Conservation (phyloP, 352 stramenopile species). For the Aphanomyces euteiches region DNA sequence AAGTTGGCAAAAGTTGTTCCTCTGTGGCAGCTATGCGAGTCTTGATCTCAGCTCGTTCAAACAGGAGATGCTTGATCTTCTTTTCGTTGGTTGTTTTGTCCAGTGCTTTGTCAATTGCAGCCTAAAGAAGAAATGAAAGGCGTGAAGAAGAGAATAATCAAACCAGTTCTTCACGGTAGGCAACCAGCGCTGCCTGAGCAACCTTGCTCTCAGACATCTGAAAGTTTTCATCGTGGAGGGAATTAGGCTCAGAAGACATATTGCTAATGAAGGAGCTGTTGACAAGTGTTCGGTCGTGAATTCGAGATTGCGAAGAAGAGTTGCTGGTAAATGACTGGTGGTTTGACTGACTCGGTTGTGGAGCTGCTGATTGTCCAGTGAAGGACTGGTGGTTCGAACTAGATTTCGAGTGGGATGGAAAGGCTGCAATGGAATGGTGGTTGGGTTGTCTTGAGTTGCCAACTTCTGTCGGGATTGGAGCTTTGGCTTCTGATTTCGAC, state of each 20-base stretch:
- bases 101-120: not conserved
- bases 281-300: no score
- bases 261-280: not conserved
- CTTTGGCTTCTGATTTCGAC: no score
- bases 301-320: not conserved
- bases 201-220: slow-evolving; percentile 7
- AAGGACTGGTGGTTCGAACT: no score
- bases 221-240: not conserved
- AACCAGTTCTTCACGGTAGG: slow-evolving; percentile 2
- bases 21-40: slow-evolving; percentile 3
- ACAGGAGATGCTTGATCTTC: slow-evolving; percentile 11
- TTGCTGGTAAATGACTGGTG: slow-evolving; percentile 5
- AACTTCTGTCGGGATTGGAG: no score
- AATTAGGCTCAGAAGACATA: not conserved
- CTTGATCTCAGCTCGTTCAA: slow-evolving; percentile 23
- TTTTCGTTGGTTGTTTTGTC: not conserved
- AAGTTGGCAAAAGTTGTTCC: slow-evolving; percentile 8
- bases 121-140: not conserved
- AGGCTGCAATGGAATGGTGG: no score
- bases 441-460: no score
- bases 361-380: not conserved
- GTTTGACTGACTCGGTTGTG: not conserved
- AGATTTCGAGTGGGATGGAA: no score
- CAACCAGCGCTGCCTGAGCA: not conserved
- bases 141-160: not conserved